A percentile compares a stretch with the other conserved stretches of the same genome.
phyloP scores from a whole-genome alignment of 2,329 filamentous ascomycete genomes.

The Grosmannia clavigera region DNA sequence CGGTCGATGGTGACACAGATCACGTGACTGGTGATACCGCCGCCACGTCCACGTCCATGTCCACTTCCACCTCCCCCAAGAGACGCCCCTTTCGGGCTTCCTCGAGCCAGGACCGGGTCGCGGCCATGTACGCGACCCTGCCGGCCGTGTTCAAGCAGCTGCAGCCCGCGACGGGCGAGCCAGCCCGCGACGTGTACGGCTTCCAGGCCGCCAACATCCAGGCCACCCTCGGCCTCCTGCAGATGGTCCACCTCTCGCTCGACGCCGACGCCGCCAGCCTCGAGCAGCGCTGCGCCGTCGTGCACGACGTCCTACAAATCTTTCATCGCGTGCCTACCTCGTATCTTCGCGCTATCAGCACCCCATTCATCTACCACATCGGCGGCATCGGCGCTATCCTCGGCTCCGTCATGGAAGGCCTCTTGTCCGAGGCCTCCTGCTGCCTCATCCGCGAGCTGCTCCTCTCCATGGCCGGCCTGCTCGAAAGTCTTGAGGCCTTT shows the following conservation, averaged over 20 bases:
- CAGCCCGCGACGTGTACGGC: conserved; percentile 19
- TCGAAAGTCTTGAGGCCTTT: conserved; percentile 14
- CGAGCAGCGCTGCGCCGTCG: conserved; percentile 19
- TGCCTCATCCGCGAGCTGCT: conserved; percentile 17
- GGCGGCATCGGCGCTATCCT: conserved; percentile 22
- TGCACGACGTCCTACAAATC: conserved; percentile 17
- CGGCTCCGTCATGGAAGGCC: conserved; percentile 21
- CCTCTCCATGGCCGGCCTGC: conserved; percentile 19
- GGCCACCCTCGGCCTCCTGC: conserved; percentile 21
- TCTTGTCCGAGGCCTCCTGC: conserved; percentile 18
- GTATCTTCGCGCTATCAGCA: conserved; percentile 19
- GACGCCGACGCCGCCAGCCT: conserved; percentile 15
- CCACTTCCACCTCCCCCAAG: background rate
- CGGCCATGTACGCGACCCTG: conserved; percentile 16
- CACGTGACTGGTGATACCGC: too few relatives aligned
- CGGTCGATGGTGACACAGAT: background rate
- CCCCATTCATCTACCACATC: conserved; percentile 22
- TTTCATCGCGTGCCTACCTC: conserved; percentile 17
- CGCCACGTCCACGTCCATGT: background rate
- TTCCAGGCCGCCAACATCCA: conserved; percentile 26
- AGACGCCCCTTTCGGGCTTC: conserved; percentile 7
- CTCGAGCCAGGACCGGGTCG: conserved; percentile 12
- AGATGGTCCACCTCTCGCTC: conserved; percentile 19
- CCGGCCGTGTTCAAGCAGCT: conserved; percentile 19
- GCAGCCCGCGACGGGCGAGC: conserved; percentile 15